Conservation (phyloP, 371 early-diverging fungal genomes). For the Entomophthora muscae region DNA sequence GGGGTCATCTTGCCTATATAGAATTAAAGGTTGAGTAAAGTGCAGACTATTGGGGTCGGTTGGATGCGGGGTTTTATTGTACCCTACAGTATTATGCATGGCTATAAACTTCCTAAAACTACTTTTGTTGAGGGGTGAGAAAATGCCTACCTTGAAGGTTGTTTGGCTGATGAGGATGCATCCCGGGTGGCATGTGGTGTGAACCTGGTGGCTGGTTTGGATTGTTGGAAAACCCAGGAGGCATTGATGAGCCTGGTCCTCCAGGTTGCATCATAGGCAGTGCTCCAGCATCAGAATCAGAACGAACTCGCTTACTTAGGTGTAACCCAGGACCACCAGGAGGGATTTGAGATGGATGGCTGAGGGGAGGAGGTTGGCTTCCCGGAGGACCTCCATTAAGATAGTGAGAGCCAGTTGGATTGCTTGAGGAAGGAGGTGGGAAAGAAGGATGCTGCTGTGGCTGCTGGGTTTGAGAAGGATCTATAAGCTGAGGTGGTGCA, state of each 20-base stretch:
- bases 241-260: constrained; percentile 7
- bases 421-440: constrained; percentile 13
- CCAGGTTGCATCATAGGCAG: constrained; percentile 10
- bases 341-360: constrained; percentile 7
- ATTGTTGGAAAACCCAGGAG: constrained; percentile 8
- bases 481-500: constrained; percentile 24
- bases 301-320: constrained; percentile 2
- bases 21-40: neutral
- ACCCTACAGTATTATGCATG: neutral
- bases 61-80: too few species aligned
- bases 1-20: neutral
- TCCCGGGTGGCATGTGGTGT: constrained; percentile 9
- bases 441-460: constrained; percentile 13
- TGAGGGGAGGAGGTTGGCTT: neutral
- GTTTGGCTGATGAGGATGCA: constrained; percentile 6
- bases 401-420: constrained; percentile 14
- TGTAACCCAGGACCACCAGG: constrained; percentile 9
- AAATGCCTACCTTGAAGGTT: constrained; percentile 1
- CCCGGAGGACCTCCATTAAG: constrained; percentile 13
- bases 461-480: constrained; percentile 21
- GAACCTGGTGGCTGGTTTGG: constrained; percentile 8
- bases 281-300: constrained; percentile 6
- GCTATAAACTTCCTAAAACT: constrained; percentile 3
- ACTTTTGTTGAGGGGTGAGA: neutral
- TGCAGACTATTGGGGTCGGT: neutral